Evolutionary conservation across 805 yeast species (phyloP), one percentile per base, ranked within the genome.

Genomic region (Metschnikowia bowlesiae): DNA sequence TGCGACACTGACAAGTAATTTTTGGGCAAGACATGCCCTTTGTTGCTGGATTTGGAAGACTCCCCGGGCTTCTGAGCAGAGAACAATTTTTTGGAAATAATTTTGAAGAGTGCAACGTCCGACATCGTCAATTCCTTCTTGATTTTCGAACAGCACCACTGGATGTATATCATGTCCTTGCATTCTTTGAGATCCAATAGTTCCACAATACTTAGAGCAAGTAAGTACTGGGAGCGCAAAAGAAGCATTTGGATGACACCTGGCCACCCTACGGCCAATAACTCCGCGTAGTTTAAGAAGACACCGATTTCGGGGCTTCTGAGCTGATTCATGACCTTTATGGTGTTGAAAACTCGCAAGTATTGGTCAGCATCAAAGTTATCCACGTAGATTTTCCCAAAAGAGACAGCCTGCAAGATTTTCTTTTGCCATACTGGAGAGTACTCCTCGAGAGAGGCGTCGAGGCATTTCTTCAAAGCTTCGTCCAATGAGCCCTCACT

Each of bases 91-190:
- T 72, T 67, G 6, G 78, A 61, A 0, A 92, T 71, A 0, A 68
- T 58, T 22, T 71, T 62, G 39, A 82, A 78, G 9, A 92, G 66
- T 35, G 80, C 81, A 5, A 74, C 71, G 61, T 92, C 97, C 1
- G 78, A 74, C 50, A 75, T 55, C 30, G 75, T 77, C 6, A 74
- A 59, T 13, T 85, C 83, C 31, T 68, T 67, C 50, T 74, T 76
- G 26, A 91, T 81, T 61, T 88, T 87, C 33, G 78, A 68, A 51
- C 84, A 79, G 5, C 96, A 91, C 98, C 98, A 94, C 55, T 84
- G 78, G 1, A 81, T 73, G 60, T 85, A 86, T 0, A 94, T 78
- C 13, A 55, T 34, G 22, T 63, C 64, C 39, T 57, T 62, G 37
- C 62, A 57, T 16, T 71, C 41, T 79, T 82, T 45, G 71, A 66